Conservation (phyloP, 169 alveolate species). For the Babesia gibsoni region DNA sequence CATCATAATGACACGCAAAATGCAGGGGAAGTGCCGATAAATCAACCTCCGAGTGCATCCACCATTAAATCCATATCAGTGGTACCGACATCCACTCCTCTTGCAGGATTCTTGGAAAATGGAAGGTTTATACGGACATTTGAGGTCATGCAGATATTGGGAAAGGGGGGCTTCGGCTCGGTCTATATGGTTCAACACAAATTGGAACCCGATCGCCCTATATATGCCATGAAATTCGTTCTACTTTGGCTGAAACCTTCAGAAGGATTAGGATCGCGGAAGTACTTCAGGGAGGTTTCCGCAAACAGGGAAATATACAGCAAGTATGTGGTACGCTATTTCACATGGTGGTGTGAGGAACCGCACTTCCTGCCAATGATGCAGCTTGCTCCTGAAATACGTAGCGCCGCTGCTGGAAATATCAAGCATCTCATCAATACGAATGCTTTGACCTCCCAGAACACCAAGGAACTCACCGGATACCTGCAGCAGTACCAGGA, state of each 20-base stretch:
- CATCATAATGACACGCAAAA: no score
- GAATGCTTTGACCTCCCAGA: slow-evolving; percentile 4
- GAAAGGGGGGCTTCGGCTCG: slow-evolving; percentile 88
- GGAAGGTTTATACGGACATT: slow-evolving; percentile 84
- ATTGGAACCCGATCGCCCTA: slow-evolving; percentile 85
- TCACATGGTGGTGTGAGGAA: slow-evolving; percentile 92
- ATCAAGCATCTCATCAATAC: slow-evolving; percentile 62
- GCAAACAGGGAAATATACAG: slow-evolving; percentile 85
- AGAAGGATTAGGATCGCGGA: slow-evolving; percentile 78
- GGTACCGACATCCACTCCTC: slow-evolving; percentile 35
- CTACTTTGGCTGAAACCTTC: slow-evolving; percentile 74
- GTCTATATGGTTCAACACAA: slow-evolving; percentile 84
- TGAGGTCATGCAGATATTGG: slow-evolving; percentile 77
- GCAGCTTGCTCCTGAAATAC: slow-evolving; percentile 69
- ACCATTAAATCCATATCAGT: slow-evolving; percentile 24
- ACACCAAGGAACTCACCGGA: slow-evolving; percentile 10
- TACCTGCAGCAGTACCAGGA: slow-evolving; percentile 56
- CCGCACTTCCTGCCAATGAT: slow-evolving; percentile 83
- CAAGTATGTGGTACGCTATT: slow-evolving; percentile 86
- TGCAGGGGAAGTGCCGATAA: no score
- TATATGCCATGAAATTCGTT: slow-evolving; percentile 84
- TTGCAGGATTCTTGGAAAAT: slow-evolving; percentile 74
- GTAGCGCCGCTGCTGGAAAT: slow-evolving; percentile 69
- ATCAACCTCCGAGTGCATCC: no score
- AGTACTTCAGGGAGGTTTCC: slow-evolving; percentile 86